Conservation (phyloP, 305 asterid species). For the Solanum hybrid region DNA sequence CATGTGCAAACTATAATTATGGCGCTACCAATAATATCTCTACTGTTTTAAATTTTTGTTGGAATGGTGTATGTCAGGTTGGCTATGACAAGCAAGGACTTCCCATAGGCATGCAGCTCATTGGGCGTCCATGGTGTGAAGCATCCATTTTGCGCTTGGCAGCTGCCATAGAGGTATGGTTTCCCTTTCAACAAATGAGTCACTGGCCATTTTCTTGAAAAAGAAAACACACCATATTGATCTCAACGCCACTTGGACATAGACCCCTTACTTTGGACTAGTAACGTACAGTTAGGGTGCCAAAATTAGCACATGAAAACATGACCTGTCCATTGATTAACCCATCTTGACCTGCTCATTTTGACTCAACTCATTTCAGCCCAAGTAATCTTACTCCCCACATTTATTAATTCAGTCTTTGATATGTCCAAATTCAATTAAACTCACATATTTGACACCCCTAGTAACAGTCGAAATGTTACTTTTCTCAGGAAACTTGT, state of each 20-base stretch:
- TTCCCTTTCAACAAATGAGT: neutral
- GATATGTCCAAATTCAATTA: neutral
- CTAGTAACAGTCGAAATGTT: neutral
- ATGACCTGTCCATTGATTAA: neutral
- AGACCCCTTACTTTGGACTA: neutral
- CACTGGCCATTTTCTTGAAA: neutral
- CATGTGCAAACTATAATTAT: neutral
- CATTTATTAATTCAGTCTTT: neutral
- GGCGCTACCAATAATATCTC: neutral
- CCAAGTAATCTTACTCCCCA: neutral
- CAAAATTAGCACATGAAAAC: neutral
- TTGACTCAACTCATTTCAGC: neutral
- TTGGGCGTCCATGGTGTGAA: constrained; percentile 94
- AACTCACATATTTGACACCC: no score
- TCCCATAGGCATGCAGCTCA: constrained; percentile 82
- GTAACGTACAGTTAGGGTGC: neutral
- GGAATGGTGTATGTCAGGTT: constrained; percentile 30
- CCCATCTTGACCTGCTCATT: neutral
- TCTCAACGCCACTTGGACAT: neutral
- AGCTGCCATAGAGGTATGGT: constrained; percentile 65
- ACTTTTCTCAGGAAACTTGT: constrained; percentile 47
- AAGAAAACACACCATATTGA: neutral
- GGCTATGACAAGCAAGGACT: constrained; percentile 94
- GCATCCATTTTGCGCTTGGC: constrained; percentile 83
- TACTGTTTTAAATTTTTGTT: neutral